Evolutionary conservation across 192 early-diverging fungal genomes (phyloP), one percentile per base, ranked within the genome.

Genomic region (Coemansia sp.): DNA sequence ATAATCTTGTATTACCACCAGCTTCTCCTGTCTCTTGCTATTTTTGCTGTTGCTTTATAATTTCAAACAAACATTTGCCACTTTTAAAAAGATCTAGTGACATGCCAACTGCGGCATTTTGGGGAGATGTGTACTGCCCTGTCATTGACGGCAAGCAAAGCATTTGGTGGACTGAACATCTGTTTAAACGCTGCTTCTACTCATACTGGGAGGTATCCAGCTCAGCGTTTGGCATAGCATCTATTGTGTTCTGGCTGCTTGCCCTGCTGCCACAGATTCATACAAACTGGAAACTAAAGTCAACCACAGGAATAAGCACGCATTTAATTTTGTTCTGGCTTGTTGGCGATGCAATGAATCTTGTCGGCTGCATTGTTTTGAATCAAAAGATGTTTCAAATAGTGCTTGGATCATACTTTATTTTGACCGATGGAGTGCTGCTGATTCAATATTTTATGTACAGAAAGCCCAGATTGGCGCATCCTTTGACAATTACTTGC

Each of bases 381-480:
- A 60, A 86, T 7, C 92, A 93, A 69, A 86, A 88, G n/a, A 77
- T 83, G n/a, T 94, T 94, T 65, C 92, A 94, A 37, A 58, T 69
- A 14, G 50, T 72, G 14, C 64, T 77, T 12, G 48, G 67, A n/a
- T 25, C 49, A 7, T 87, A 87, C 57, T 87, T 87, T 69, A 74
- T 82, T 9, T 39, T 71, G 55, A 60, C 63, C 49, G 86, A 85
- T 51, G 32, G 62, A 1, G 19, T 66, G 17, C 74, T 87, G 10
- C 38, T 84, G 7, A 25, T 42, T 7, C 86, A 87, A 54, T 72
- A 65, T 61, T 62, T 79, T 45, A 71, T 76, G 44, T 85, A 83
- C 55, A 56, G 12, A 37, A 56, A 25, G 25, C 55, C 55, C 12
- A 37, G 32, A 56, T 12, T 16, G 37, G 7, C 55, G 10, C 0